These are phyloP conservation scores for Sicyos baderoa DNA, from an alignment of 306 rosid genomes.

Conservation along the genomic window DNA sequence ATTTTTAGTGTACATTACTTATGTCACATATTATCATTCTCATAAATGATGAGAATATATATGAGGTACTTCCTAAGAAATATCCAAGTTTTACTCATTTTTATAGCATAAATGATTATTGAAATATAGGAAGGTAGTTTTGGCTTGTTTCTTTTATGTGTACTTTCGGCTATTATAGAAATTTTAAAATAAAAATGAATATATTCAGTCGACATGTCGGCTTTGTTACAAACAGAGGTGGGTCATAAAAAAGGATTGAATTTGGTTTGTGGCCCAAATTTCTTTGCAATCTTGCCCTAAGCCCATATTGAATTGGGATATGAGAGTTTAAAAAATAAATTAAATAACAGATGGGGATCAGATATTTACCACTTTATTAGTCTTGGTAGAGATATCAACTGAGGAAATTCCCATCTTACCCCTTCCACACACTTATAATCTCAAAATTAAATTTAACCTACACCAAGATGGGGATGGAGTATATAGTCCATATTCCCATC, in stretches of 20 bases:
- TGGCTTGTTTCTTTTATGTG: neutral
- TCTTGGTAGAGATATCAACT: neutral
- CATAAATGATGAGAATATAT: too few species aligned
- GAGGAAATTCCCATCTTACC: neutral
- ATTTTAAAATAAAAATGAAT: neutral
- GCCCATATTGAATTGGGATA: neutral
- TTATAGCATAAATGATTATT: too few species aligned
- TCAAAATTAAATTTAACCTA: too few species aligned
- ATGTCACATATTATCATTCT: too few species aligned
- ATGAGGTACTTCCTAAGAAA: too few species aligned
- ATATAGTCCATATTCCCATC: too few species aligned
- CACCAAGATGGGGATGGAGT: too few species aligned
- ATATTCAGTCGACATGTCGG: slow-evolving; percentile 12
- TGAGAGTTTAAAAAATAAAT: too few species aligned
- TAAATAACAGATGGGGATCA: too few species aligned
- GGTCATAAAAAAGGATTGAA: neutral
- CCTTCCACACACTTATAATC: neutral
- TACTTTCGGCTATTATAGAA: neutral
- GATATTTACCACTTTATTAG: neutral
- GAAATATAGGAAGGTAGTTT: too few species aligned
- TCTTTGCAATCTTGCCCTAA: neutral
- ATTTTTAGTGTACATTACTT: too few species aligned
- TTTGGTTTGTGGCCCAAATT: slow-evolving; percentile 2
- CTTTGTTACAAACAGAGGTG: neutral
- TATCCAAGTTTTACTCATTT: too few species aligned